Conservation (phyloP, 495 filamentous ascomycete genomes). For the Rhypophila decipiens region DNA sequence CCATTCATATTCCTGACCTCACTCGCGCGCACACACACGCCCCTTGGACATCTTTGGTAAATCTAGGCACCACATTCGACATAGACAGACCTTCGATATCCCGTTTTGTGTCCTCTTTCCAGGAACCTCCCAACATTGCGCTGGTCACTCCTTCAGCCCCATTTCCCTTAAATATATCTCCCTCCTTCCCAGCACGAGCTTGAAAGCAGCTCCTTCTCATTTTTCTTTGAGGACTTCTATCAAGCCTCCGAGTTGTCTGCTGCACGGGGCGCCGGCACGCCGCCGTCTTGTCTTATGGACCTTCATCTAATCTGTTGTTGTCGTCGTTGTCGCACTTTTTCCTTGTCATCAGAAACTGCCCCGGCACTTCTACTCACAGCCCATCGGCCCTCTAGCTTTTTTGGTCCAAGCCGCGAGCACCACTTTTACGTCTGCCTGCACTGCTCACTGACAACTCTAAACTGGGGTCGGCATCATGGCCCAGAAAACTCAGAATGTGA, state of each 20-base stretch:
- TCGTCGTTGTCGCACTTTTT: conserved; percentile 3
- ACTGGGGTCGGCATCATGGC: conserved; percentile 17
- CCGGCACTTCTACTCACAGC: conserved; percentile 2
- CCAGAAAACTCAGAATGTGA: conserved; percentile 27
- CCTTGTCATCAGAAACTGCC: conserved; percentile 7
- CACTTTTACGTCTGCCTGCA: background rate
- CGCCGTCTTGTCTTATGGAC: conserved; percentile 24
- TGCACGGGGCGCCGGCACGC: conserved; percentile 22
- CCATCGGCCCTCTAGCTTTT: conserved; percentile 5
- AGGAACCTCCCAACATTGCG: conserved; percentile 6
- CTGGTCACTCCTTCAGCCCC: conserved; percentile 4
- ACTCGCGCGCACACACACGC: too few relatives aligned
- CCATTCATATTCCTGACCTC: background rate
- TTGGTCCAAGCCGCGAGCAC: background rate
- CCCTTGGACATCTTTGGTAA: too few relatives aligned
- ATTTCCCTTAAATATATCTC: conserved; percentile 6
- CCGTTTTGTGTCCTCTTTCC: conserved; percentile 3
- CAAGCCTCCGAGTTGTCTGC: conserved; percentile 3
- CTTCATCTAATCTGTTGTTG: conserved; percentile 15
- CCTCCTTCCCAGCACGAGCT: too few relatives aligned
- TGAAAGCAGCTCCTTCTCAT: background rate
- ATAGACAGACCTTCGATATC: conserved; percentile 6
- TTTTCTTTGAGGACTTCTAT: background rate
- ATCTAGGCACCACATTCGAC: background rate
- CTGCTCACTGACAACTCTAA: conserved; percentile 7